These are phyloP conservation scores for Onygena corvina DNA, from an alignment of 2,329 filamentous ascomycete genomes.

Conservation along the genomic window DNA sequence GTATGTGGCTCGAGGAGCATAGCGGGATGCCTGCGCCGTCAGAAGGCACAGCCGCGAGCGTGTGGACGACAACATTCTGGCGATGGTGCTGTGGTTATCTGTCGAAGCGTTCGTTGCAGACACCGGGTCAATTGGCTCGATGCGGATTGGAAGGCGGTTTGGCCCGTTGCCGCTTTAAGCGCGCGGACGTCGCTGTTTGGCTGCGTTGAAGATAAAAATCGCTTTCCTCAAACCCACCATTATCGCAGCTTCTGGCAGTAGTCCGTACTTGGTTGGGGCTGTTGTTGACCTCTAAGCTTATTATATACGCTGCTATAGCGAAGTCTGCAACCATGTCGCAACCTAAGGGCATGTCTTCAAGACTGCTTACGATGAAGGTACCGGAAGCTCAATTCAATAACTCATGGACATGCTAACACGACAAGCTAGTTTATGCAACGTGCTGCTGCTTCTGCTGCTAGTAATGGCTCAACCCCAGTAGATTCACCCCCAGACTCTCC, in stretches of 20 bases:
- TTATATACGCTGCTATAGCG: neutral
- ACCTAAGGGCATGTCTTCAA: slow-evolving; percentile 60
- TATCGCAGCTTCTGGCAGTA: no score
- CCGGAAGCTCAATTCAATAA: neutral
- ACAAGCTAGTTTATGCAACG: slow-evolving; percentile 73
- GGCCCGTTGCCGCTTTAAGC: slow-evolving; percentile 7
- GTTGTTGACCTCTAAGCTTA: no score
- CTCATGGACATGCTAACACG: neutral
- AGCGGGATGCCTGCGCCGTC: slow-evolving; percentile 26
- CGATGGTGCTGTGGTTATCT: slow-evolving; percentile 15
- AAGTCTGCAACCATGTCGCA: slow-evolving; percentile 12
- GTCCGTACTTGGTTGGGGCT: no score
- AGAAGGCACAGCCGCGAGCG: slow-evolving; percentile 37
- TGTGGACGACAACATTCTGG: slow-evolving; percentile 36
- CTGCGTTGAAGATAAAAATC: neutral
- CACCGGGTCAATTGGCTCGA: slow-evolving; percentile 7
- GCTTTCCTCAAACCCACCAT: no score
- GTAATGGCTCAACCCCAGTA: slow-evolving; percentile 32
- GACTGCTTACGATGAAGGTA: slow-evolving; percentile 80
- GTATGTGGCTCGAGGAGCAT: slow-evolving; percentile 29
- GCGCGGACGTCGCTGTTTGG: slow-evolving; percentile 1
- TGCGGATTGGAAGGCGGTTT: neutral
- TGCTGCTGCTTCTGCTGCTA: slow-evolving; percentile 49
- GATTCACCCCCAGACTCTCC: slow-evolving; percentile 20
- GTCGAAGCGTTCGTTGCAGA: slow-evolving; percentile 8